Evolutionary conservation across 306 rosid species (phyloP).

Genomic region (Erythrophleum fordii): DNA sequence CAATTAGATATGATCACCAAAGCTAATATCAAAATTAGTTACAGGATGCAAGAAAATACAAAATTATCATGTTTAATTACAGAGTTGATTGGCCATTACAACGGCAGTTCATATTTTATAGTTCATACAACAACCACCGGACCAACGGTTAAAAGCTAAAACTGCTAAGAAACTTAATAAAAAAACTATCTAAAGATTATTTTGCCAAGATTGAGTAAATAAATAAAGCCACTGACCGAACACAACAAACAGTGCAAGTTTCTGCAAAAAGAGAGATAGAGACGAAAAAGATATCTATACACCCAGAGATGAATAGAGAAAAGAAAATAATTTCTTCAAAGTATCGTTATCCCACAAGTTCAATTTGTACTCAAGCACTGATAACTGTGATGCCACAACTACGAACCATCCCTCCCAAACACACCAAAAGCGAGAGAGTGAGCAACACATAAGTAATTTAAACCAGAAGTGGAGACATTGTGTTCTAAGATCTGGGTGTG

Average conservation of each 20-base stretch:
- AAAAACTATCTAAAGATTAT: neutral
- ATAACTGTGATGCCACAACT: neutral
- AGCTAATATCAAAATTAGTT: neutral
- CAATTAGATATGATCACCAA: neutral
- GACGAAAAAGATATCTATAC: neutral
- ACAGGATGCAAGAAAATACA: neutral
- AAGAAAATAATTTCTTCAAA: neutral
- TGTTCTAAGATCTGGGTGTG: neutral
- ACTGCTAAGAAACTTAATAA: neutral
- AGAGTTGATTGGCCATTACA: neutral
- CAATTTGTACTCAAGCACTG: neutral
- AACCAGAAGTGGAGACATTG: neutral
- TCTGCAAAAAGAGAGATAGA: neutral
- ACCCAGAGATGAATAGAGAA: neutral
- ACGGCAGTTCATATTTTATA: neutral
- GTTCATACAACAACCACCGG: neutral
- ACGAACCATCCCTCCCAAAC: neutral
- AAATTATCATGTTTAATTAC: neutral
- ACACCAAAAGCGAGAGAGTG: neutral
- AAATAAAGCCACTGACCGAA: no score
- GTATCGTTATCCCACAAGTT: neutral
- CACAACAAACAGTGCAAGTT: neutral
- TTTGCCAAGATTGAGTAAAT: neutral
- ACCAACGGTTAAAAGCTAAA: neutral
- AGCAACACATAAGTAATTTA: neutral